Percentiles rank a stretch among this genome's conserved stretches.
Evolutionary conservation across 2,329 filamentous ascomycete species (phyloP).

Genomic region (Microascus cirrosus): DNA sequence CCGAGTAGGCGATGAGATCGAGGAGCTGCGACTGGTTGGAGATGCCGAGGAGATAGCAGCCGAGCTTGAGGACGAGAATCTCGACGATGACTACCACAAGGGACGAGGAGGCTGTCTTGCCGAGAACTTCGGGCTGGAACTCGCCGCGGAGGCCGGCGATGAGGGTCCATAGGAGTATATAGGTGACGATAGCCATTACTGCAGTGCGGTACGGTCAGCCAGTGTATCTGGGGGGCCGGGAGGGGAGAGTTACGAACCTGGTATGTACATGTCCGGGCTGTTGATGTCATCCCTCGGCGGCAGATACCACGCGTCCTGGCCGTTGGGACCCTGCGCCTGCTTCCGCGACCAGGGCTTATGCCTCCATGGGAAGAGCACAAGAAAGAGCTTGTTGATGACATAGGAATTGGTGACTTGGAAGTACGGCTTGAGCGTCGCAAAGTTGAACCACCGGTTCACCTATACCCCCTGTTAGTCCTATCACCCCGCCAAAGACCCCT

Average conservation of each 20-base stretch:
- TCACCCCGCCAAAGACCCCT: background rate
- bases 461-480: slow-evolving; percentile 11
- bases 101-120: slow-evolving; percentile 76
- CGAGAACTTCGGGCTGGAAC: slow-evolving; percentile 89
- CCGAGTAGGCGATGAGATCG: slow-evolving; percentile 89
- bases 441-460: slow-evolving; percentile 70
- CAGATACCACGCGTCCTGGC: slow-evolving; percentile 68
- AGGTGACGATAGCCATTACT: slow-evolving; percentile 95
- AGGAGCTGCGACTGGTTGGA: slow-evolving; percentile 88
- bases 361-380: slow-evolving; percentile 95
- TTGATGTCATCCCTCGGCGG: slow-evolving; percentile 93
- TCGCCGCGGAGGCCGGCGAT: slow-evolving; percentile 81
- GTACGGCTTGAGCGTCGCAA: slow-evolving; percentile 92
- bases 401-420: slow-evolving; percentile 99
- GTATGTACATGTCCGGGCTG: slow-evolving; percentile 98
- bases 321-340: slow-evolving; percentile 59
- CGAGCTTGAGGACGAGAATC: slow-evolving; percentile 81
- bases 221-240: background rate
- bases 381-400: slow-evolving; percentile 82
- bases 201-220: background rate
- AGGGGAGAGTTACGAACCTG: slow-evolving; percentile 28
- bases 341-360: slow-evolving; percentile 96
- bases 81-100: slow-evolving; percentile 77
- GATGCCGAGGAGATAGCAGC: slow-evolving; percentile 88
- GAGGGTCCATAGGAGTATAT: slow-evolving; percentile 86